Evolutionary conservation across 1,284 basidiomycete genomes (phyloP), one percentile per base, ranked within the genome.

Genomic region (Puccinia hordei): DNA sequence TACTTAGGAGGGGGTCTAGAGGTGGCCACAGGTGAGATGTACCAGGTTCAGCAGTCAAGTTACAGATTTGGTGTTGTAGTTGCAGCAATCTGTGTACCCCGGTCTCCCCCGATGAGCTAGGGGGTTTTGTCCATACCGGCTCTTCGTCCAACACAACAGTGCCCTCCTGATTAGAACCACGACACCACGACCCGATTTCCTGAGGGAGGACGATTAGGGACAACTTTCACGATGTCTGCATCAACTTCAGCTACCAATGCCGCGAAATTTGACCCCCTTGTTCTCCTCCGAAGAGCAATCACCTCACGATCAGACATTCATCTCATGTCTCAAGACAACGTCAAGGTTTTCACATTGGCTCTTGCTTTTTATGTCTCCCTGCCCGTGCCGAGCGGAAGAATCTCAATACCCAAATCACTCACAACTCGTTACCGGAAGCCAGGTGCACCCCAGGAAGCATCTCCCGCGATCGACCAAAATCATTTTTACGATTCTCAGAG

Each of bases 401-500:
- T 55, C 27, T 49, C 27, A 38, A 46, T 59, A 27, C 75, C 69
- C n/a, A 81, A 71, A 22, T 59, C 63, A 17, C 59, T 73, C 19
- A 55, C 57, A 19, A 71, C 76, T 65, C 51, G 81, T 49, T 71
- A 68, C 72, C 17, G 63, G 65, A 41, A 81, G 74, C 65, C 76
- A 53, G 59, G 73, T 81, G 44, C 68, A 81, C 30, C 87, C 93
- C 33, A 88, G 90, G 46, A 94, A 12, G 85, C 84, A 9, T 84
- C 88, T 85, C 85, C 87, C 80, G 79, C 85, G 12, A 81, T 87
- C 0, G 86, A 87, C 2, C 86, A 89, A 0, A 85, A 87, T 22
- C 91, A 92, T 76, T 92, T 92, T 83, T 93, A 92, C 86, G 89
- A 91, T 9, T 85, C 94, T 22, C 92, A 92, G 80, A 92, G 93